Base-by-base conservation (phyloP, 208 protist species). In the Trypanosoma rangeli region DNA sequence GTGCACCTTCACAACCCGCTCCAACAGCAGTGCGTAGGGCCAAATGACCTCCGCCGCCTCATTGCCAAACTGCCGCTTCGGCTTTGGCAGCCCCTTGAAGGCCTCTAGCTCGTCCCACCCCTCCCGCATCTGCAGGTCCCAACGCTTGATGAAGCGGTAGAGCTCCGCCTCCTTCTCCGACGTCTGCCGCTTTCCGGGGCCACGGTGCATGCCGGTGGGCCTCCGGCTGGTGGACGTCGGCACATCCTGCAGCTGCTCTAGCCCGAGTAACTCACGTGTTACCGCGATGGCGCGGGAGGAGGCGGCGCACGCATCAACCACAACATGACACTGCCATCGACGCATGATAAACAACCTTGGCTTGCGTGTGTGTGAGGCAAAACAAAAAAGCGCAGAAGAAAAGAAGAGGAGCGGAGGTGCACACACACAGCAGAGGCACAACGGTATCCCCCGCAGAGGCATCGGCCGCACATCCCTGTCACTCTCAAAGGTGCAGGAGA, bases 41-140 rank as follows among this genome's bases (percentile, higher is more conserved):
- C 92, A 97, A 61, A 95, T 78, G 10, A 97, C 76, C 72, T 97
- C 89, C 9, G 84, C 82, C 37, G 92, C 92, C 78, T 97, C 92
- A 73, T 97, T 97, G 15, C 92, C 92, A 44, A 94, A 90, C 71
- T 92, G 86, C 53, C 71, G 60, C 73, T 97, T 97, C 18, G 92
- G 92, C 74, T 95, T 94, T 16, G 92, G 87, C 20, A 97, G 79
- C 13, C 87, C 87, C 58, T 93, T 93, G 80, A 97, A 97, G 2
- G 89, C 78, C 80, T 97, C 89, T 0, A 88, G 79, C 44, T 79
- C 83, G 68, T 97, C 89, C 89, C 92, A 97, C 22, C 54, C 73
- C 50, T 94, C 89, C 2, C 79, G 84, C 87, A 94, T 94, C 46
- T 84, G 79, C 73, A 97, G 67, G 44, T 97, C 89, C 86, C 89